These are phyloP conservation scores for Saccharomyces pastorianus DNA, from an alignment of 1,139 yeast species.

Conservation along the genomic window DNA sequence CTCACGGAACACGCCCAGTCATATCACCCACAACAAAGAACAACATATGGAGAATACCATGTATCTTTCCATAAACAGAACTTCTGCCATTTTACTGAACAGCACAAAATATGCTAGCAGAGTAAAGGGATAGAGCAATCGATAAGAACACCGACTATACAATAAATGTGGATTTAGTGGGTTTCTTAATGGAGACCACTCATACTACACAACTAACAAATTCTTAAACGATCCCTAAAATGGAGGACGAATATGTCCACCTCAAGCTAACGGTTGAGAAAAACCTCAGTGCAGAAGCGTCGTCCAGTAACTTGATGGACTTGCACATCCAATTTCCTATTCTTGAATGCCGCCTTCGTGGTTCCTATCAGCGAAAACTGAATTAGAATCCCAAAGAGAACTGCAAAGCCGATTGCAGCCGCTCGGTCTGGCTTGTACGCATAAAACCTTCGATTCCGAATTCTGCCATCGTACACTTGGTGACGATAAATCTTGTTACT, in stretches of 20 bases:
- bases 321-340: background rate
- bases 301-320: background rate
- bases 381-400: background rate
- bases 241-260: conserved; percentile 22
- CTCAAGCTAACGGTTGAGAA: background rate
- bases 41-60: conserved; percentile 35
- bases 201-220: conserved; percentile 35
- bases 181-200: conserved; percentile 21
- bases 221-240: conserved; percentile 30
- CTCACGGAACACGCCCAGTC: conserved; percentile 37
- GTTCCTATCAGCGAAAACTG: background rate
- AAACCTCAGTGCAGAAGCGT: background rate
- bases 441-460: conserved; percentile 1
- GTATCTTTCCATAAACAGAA: conserved; percentile 27
- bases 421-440: conserved; percentile 2
- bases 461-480: background rate
- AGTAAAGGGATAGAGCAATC: conserved; percentile 39
- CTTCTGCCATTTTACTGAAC: conserved; percentile 34
- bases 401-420: background rate
- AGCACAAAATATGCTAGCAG: conserved; percentile 42
- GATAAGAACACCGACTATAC: conserved; percentile 34
- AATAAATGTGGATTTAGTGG: conserved; percentile 30
- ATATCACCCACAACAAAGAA: conserved; percentile 40
- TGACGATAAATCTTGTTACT: background rate
- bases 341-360: background rate